These are phyloP conservation scores for Cornus kousa DNA, from an alignment of 148 eudicot genomes.

Conservation along the genomic window DNA sequence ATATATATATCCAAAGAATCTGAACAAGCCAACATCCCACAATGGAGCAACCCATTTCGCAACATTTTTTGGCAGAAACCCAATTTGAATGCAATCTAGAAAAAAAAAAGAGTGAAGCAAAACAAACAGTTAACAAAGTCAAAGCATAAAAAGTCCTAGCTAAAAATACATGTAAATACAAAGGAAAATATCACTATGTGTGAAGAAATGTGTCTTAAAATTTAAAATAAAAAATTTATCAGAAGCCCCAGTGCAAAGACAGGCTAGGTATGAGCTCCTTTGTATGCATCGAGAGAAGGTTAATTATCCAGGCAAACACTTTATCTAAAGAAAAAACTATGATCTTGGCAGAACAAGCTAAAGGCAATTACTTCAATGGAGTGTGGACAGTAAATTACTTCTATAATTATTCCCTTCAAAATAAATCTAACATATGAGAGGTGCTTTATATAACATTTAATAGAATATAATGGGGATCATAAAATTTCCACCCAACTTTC, in stretches of 20 bases:
- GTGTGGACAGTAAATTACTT: too few relatives aligned
- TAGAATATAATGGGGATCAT: background rate
- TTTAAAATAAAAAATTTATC: background rate
- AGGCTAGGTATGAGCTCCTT: background rate
- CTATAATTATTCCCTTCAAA: background rate
- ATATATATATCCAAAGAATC: conserved; percentile 59
- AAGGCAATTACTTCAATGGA: too few relatives aligned
- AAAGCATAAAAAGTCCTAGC: background rate
- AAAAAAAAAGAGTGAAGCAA: conserved; percentile 16
- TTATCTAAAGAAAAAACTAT: background rate
- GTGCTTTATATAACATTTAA: background rate
- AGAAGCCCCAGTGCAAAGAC: background rate
- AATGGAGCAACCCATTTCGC: conserved; percentile 94
- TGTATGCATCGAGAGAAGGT: background rate
- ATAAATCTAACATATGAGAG: background rate
- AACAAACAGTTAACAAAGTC: background rate
- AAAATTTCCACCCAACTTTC: background rate
- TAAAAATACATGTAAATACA: background rate
- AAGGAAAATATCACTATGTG: background rate
- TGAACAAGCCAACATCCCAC: conserved; percentile 65
- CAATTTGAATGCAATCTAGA: conserved; percentile 75
- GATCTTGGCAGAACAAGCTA: too few relatives aligned
- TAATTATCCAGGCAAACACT: background rate
- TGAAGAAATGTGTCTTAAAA: background rate
- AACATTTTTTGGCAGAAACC: conserved; percentile 75